Conservation (phyloP, 352 stramenopile species). For the Pythium aristosporum region DNA sequence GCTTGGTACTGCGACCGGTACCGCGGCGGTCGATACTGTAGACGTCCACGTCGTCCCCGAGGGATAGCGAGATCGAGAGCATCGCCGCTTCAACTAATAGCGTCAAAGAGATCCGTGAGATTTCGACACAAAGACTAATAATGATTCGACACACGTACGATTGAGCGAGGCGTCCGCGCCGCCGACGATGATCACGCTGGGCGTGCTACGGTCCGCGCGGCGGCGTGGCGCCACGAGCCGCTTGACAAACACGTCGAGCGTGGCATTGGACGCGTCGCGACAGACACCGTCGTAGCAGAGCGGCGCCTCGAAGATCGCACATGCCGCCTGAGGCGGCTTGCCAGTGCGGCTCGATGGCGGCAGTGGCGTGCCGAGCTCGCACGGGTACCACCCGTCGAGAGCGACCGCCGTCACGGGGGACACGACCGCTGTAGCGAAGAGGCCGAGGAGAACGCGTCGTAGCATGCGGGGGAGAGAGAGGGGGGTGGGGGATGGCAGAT, state of each 20-base stretch:
- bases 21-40: slow-evolving; percentile 37
- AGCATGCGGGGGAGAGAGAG: background rate
- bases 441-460: background rate
- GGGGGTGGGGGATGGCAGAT: background rate
- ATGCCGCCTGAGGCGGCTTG: slow-evolving; percentile 18
- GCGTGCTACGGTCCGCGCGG: background rate
- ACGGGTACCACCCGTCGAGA: slow-evolving; percentile 36
- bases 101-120: background rate
- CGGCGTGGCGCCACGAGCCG: slow-evolving; percentile 14
- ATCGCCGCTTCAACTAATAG: slow-evolving; percentile 43
- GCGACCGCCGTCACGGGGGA: background rate
- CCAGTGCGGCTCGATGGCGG: background rate
- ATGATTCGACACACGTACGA: slow-evolving; percentile 1
- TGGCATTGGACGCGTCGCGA: background rate
- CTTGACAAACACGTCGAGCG: slow-evolving; percentile 34
- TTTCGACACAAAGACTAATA: too few species aligned
- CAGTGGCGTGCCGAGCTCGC: slow-evolving; percentile 16
- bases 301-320: slow-evolving; percentile 34
- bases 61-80: slow-evolving; percentile 26
- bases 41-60: slow-evolving; percentile 30
- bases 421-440: background rate
- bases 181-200: slow-evolving; percentile 25
- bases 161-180: slow-evolving; percentile 9
- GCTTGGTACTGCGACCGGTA: slow-evolving; percentile 25
- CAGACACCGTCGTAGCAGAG: slow-evolving; percentile 41